phyloP scores from a whole-genome alignment of 257 asterid species.

The Echium plantagineum region DNA sequence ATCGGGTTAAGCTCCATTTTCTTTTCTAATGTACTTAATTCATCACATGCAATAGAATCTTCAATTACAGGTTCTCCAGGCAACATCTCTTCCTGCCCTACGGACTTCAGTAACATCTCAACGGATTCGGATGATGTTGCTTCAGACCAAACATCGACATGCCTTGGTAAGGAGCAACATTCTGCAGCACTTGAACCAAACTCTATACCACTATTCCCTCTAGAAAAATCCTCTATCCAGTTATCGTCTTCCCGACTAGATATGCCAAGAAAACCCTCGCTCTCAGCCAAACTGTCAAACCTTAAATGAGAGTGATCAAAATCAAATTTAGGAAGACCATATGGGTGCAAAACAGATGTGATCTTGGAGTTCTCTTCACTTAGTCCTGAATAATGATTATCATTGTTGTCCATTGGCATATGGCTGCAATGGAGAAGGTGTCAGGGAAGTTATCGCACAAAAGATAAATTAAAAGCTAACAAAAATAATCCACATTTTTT shows the following conservation, averaged over 20 bases:
- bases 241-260: constrained; percentile 93
- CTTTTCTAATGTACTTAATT: constrained; percentile 27
- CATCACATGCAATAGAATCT: constrained; percentile 41
- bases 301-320: constrained; percentile 92
- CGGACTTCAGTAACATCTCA: constrained; percentile 90
- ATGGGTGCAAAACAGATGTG: constrained; percentile 72
- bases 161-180: constrained; percentile 84
- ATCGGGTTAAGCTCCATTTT: constrained; percentile 23
- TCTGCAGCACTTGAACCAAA: constrained; percentile 76
- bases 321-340: constrained; percentile 90
- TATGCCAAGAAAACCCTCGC: constrained; percentile 98
- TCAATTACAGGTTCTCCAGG: constrained; percentile 43
- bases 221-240: constrained; percentile 98
- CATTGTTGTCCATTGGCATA: constrained; percentile 88
- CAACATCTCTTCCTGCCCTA: constrained; percentile 85
- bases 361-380: constrained; percentile 89
- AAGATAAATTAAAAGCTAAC: neutral
- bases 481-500: neutral
- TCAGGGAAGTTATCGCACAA: neutral
- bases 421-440: constrained; percentile 32
- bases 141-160: constrained; percentile 97
- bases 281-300: constrained; percentile 92
- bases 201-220: constrained; percentile 69
- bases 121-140: constrained; percentile 98
- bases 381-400: constrained; percentile 77